A percentile compares a stretch with the other conserved stretches of the same genome.
Conservation (phyloP, 305 asterid genomes). For the Solanum aculeatissimum region DNA sequence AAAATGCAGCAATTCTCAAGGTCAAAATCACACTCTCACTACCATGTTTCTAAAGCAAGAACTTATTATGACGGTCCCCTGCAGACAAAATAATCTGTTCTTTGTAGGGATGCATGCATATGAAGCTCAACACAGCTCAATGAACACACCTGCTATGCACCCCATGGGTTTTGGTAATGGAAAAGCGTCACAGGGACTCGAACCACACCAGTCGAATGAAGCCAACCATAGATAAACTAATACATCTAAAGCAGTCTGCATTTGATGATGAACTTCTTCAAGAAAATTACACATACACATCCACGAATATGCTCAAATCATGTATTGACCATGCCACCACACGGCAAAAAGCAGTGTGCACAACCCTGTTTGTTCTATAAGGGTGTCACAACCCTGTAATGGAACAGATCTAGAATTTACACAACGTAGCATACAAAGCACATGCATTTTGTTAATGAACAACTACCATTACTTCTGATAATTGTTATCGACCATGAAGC, state of each 20-base stretch:
- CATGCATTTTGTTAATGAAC: background rate
- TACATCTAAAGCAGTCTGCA: background rate
- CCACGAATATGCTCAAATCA: background rate
- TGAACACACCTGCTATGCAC: background rate
- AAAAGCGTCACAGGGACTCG: background rate
- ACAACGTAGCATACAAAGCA: background rate
- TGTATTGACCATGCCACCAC: background rate
- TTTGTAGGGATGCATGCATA: background rate
- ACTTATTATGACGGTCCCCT: background rate
- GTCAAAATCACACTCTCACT: background rate
- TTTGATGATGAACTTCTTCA: background rate
- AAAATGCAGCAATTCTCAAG: background rate
- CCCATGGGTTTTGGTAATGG: background rate
- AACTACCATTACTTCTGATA: background rate
- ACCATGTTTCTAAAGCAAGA: background rate
- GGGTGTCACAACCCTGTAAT: background rate
- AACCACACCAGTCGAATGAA: background rate
- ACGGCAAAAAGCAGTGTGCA: background rate
- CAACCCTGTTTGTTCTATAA: background rate
- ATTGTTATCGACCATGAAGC: background rate
- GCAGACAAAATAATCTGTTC: background rate
- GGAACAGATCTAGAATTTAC: background rate
- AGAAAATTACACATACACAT: background rate
- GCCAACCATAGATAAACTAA: background rate
- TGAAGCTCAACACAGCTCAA: background rate